A percentile compares a stretch with the other conserved stretches of the same genome.
Evolutionary conservation across 345 rosid genomes (phyloP).

Genomic region (Cardamine resedifolia): DNA sequence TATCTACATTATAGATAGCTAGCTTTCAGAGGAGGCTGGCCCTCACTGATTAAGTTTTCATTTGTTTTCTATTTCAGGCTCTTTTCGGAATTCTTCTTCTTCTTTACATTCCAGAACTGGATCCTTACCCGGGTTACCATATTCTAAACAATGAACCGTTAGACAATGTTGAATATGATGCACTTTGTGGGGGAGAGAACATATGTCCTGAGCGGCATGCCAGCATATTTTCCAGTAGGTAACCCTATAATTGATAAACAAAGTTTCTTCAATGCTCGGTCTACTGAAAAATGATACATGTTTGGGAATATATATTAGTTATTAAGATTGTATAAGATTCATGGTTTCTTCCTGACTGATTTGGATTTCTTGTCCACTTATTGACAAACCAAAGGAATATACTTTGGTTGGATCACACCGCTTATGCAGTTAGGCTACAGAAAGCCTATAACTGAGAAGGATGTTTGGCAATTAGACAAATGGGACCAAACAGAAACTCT

Average conservation of each 20-base stretch:
- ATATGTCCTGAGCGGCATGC: conserved; percentile 80
- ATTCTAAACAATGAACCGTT: conserved; percentile 46
- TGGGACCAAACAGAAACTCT: conserved; percentile 93
- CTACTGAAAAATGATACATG: background rate
- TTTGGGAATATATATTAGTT: background rate
- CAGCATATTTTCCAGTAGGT: conserved; percentile 79
- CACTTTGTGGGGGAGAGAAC: conserved; percentile 69
- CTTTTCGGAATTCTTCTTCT: conserved; percentile 74
- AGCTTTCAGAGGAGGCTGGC: too few species aligned
- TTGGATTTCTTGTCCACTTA: conserved; percentile 21
- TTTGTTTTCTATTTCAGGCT: conserved; percentile 47
- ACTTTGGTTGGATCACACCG: conserved; percentile 88
- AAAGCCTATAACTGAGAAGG: conserved; percentile 87
- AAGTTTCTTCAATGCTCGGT: background rate
- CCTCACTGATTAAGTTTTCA: background rate
- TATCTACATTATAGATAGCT: too few species aligned
- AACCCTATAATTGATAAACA: conserved; percentile 20
- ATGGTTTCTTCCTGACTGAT: conserved; percentile 11
- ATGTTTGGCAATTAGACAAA: conserved; percentile 85
- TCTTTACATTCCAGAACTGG: conserved; percentile 65
- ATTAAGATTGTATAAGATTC: background rate
- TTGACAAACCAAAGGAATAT: conserved; percentile 46
- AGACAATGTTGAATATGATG: conserved; percentile 65
- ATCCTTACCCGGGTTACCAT: conserved; percentile 68
- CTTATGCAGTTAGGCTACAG: conserved; percentile 82